Evolutionary conservation across 2,329 filamentous ascomycete genomes (phyloP).

Genomic region (Chaetomium globosum): DNA sequence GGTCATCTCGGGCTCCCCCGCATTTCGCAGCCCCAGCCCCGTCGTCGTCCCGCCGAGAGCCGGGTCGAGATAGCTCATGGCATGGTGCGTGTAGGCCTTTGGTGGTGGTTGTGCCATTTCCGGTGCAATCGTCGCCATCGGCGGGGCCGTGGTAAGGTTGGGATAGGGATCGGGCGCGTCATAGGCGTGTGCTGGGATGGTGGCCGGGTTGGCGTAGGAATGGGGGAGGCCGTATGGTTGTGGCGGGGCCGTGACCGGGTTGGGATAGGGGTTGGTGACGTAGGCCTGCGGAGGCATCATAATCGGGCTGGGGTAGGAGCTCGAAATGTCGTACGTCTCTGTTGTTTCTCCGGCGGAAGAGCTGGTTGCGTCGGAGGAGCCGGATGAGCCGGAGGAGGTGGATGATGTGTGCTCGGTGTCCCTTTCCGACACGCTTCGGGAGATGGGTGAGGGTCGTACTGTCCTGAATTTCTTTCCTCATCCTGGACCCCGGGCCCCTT

Average conservation of each 20-base stretch:
- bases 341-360: background rate
- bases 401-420: background rate
- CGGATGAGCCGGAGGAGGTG: background rate
- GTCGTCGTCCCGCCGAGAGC: background rate
- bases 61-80: background rate
- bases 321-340: background rate
- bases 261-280: background rate
- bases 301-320: background rate
- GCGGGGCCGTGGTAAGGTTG: background rate
- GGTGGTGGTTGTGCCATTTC: background rate
- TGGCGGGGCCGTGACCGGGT: background rate
- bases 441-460: background rate
- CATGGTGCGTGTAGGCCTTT: background rate
- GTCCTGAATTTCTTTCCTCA: constrained; percentile 8
- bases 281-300: background rate
- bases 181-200: background rate
- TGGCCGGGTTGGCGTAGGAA: background rate
- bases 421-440: background rate
- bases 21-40: background rate
- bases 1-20: background rate
- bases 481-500: background rate
- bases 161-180: background rate
- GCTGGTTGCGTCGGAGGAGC: background rate
- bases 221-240: background rate
- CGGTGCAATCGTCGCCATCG: background rate